Base-by-base conservation (phyloP, 805 yeast species). In the Metschnikowia colocasiae region DNA sequence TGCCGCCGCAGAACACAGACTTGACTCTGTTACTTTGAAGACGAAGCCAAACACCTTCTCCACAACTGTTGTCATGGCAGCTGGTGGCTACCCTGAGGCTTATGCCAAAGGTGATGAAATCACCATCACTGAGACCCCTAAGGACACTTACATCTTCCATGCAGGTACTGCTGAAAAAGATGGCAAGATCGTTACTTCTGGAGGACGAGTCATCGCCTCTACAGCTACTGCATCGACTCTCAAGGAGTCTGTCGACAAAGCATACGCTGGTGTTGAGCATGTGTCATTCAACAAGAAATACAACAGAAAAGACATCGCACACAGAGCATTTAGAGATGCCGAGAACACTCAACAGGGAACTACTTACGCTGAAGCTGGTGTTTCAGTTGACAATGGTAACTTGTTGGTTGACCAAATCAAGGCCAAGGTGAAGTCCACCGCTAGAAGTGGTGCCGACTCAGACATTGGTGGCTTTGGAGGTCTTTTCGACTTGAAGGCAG, bases 391-490 rank as follows among this genome's bases (percentile, higher is more conserved):
- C 64, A 85, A 87, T 51, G 99, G 99, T 57, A 94, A 94, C 69
- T 63, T 77, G 57, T 79, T 94, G 47, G 98, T 94, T 37, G 91
- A 91, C 64, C 82, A 84, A 59, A 94, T 94, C 69, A 94, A 94
- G 70, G 80, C 83, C 43, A 80, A 83, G 69, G 99, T 94, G 43
- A 88, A 85, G 65, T 85, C 96, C 5, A 94, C 99, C 8, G 83
- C 86, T 34, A 84, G 99, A 70, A 77, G 95, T 29, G 99, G 99
- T 60, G 94, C 99, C 30, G 97, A 94, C 62, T 87, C 97, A 13
- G 96, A 90, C 58, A 94, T 94, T 59, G 99, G 99, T 63, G 99
- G 99, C 1, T 94, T 94, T 62, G 99, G 99, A 56, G 99, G 99
- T 56, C 72, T 92, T 37, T 95, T 94, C 57, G 99, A 95, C 65